Percentiles rank a stretch among this genome's conserved stretches.
Evolutionary conservation across 2,329 filamentous ascomycete genomes (phyloP).

Genomic region (Dactylellina sp.): DNA sequence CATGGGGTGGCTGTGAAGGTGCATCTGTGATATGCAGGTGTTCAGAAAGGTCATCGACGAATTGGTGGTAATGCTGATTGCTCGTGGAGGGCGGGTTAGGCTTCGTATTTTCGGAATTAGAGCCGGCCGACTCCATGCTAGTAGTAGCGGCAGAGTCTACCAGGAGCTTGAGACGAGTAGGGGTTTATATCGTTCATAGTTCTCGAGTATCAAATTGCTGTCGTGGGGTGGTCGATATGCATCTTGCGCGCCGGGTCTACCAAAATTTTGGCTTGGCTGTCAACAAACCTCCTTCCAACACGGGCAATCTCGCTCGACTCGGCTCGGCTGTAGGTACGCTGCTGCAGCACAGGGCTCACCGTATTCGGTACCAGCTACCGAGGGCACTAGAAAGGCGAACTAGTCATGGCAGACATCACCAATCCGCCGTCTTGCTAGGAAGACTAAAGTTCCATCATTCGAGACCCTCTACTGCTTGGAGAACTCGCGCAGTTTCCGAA

Average conservation of each 20-base stretch:
- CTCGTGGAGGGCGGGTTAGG: background rate
- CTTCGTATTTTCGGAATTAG: constrained; percentile 13
- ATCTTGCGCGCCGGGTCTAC: constrained; percentile 9
- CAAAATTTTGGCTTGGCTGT: constrained; percentile 13
- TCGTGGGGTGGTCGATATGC: constrained; percentile 9
- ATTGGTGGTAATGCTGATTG: background rate
- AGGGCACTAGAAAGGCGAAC: no score
- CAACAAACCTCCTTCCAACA: constrained; percentile 1
- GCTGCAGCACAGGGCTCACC: background rate
- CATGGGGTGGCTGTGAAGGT: constrained; percentile 37
- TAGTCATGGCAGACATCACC: constrained; percentile 16
- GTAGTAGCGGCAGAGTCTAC: constrained; percentile 6
- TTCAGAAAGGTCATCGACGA: constrained; percentile 17
- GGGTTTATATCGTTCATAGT: constrained; percentile 16
- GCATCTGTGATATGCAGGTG: constrained; percentile 35
- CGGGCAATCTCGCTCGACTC: background rate
- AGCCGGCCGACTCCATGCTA: constrained; percentile 26
- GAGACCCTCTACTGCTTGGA: background rate
- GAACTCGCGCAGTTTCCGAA: constrained; percentile 27
- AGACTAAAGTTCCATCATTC: constrained; percentile 6
- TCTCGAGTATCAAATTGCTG: background rate
- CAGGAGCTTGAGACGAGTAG: background rate
- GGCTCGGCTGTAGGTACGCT: background rate
- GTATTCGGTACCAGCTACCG: constrained; percentile 40
- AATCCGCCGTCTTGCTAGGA: background rate